These are phyloP conservation scores for Rutstroemia sp. DNA, from an alignment of 2,329 filamentous ascomycete species.

Conservation along the genomic window DNA sequence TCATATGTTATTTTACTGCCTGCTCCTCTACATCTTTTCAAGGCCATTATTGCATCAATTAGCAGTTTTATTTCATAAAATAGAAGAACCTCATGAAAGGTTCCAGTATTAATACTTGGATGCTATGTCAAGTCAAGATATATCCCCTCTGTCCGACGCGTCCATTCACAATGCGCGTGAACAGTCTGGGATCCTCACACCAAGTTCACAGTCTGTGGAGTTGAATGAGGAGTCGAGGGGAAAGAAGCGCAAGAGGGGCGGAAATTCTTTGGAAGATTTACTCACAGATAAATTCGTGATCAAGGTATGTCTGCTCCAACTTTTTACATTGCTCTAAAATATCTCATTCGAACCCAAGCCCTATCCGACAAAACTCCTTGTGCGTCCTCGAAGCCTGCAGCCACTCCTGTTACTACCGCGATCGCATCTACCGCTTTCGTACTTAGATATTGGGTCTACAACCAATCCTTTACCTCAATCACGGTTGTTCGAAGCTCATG, in stretches of 20 bases:
- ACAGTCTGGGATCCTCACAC: conserved; percentile 25
- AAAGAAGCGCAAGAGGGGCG: conserved; percentile 31
- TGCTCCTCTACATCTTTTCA: neutral
- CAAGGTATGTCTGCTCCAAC: conserved; percentile 21
- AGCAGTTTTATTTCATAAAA: conserved; percentile 10
- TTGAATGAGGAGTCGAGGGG: conserved; percentile 16
- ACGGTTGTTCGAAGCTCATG: conserved; percentile 52
- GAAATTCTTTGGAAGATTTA: conserved; percentile 26
- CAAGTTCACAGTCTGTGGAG: conserved; percentile 23
- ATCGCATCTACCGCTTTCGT: conserved; percentile 51
- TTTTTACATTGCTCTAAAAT: neutral
- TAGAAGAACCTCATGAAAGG: conserved; percentile 23
- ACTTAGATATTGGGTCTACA: conserved; percentile 48
- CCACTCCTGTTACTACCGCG: conserved; percentile 57
- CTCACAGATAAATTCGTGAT: conserved; percentile 29
- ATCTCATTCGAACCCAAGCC: conserved; percentile 36
- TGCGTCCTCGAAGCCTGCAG: conserved; percentile 48
- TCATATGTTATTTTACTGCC: neutral
- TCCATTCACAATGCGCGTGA: conserved; percentile 21
- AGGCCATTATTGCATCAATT: conserved; percentile 7
- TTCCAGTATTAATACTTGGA: conserved; percentile 23
- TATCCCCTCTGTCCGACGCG: conserved; percentile 23
- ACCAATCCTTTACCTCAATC: conserved; percentile 44
- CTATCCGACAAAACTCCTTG: conserved; percentile 44
- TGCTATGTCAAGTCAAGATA: conserved; percentile 28